Conservation (phyloP, 169 alveolate genomes). For the Cyclospora cayetanensis region DNA sequence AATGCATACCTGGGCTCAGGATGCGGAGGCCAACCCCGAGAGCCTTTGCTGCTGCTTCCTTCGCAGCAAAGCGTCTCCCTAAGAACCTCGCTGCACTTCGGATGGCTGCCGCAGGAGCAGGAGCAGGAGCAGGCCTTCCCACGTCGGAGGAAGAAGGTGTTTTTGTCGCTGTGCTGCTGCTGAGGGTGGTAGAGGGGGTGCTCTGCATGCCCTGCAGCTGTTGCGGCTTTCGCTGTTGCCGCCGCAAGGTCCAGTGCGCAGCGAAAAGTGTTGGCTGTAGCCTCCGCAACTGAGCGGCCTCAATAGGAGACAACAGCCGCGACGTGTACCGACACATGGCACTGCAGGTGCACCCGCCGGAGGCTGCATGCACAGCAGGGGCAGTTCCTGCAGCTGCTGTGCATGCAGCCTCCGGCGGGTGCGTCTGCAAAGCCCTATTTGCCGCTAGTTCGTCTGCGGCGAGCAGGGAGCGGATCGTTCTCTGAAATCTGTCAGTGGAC, state of each 20-base stretch:
- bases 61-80: background rate
- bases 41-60: background rate
- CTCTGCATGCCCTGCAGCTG: background rate
- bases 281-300: background rate
- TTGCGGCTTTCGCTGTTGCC: background rate
- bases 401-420: background rate
- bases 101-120: background rate
- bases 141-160: too few relatives aligned
- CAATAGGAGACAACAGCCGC: background rate
- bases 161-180: background rate
- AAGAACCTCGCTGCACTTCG: background rate
- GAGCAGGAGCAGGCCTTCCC: too few relatives aligned
- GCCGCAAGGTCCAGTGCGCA: background rate
- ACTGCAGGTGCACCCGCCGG: background rate
- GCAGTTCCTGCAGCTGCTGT: background rate
- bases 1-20: background rate
- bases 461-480: background rate
- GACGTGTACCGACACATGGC: background rate
- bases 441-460: background rate
- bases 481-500: background rate
- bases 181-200: background rate
- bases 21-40: background rate
- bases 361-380: background rate
- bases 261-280: background rate
- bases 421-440: background rate